A percentile compares a stretch with the other conserved stretches of the same genome.
Conservation (phyloP, 129 eudicot genomes). For the Centaurea solstitialis region DNA sequence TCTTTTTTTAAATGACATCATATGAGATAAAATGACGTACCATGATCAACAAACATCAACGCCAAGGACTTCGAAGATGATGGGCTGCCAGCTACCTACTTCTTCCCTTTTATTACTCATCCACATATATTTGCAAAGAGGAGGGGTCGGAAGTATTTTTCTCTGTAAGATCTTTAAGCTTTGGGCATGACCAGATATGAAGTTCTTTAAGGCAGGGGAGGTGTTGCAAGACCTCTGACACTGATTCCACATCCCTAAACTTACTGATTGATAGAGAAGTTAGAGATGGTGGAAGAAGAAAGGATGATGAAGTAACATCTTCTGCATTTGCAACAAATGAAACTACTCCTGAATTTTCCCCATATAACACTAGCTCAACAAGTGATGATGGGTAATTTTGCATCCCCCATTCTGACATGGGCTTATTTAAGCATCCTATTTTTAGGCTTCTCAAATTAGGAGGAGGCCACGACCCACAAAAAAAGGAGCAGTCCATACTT, state of each 20-base stretch:
- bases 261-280: not conserved
- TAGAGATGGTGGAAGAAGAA: conserved; percentile 16
- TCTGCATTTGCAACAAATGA: not conserved
- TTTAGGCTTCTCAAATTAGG: no score
- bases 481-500: no score
- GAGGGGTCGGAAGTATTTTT: not conserved
- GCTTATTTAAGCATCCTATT: not conserved
- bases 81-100: not conserved
- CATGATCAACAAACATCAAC: not conserved
- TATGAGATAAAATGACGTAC: not conserved
- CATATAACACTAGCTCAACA: not conserved
- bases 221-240: not conserved
- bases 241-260: not conserved
- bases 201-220: not conserved
- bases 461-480: no score
- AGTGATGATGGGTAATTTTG: conserved; percentile 2
- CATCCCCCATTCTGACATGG: not conserved
- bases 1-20: not conserved
- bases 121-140: not conserved
- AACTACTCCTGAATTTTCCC: not conserved
- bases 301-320: not conserved
- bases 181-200: not conserved
- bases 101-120: not conserved
- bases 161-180: not conserved
- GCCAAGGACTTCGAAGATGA: not conserved